A percentile compares a stretch with the other conserved stretches of the same genome.
Conservation (phyloP, 2,329 filamentous ascomycete genomes). For the Colletotrichum gigasporum region DNA sequence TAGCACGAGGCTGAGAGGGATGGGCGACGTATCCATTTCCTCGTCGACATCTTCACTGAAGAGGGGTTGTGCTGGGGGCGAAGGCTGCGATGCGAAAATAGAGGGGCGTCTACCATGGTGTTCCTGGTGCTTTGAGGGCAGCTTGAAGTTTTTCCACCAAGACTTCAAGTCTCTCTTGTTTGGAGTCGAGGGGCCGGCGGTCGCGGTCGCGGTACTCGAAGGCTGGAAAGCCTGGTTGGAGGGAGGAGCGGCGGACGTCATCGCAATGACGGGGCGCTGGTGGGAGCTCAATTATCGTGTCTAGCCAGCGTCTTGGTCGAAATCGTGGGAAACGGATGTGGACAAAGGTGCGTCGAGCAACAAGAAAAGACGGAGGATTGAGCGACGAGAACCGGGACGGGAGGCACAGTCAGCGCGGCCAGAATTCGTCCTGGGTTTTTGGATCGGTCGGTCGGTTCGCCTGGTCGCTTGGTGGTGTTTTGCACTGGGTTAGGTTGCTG, state of each 20-base stretch:
- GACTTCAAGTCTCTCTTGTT: slow-evolving; percentile 89
- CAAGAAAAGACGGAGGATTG: not conserved
- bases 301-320: slow-evolving; percentile 13
- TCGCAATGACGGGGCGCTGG: slow-evolving; percentile 39
- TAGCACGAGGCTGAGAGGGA: slow-evolving; percentile 21
- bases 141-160: slow-evolving; percentile 98
- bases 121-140: slow-evolving; percentile 67
- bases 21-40: slow-evolving; percentile 16
- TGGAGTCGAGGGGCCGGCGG: slow-evolving; percentile 68
- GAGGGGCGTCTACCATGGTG: slow-evolving; percentile 61
- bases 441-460: slow-evolving; percentile 22
- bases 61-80: slow-evolving; percentile 19
- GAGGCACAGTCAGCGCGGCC: slow-evolving; percentile 6
- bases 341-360: slow-evolving; percentile 7
- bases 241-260: slow-evolving; percentile 40
- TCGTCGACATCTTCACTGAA: slow-evolving; percentile 31
- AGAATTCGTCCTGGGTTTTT: slow-evolving; percentile 9
- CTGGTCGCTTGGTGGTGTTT: slow-evolving; percentile 29
- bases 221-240: slow-evolving; percentile 32
- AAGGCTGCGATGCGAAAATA: slow-evolving; percentile 30
- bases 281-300: slow-evolving; percentile 28
- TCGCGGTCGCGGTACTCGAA: slow-evolving; percentile 23
- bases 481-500: slow-evolving; percentile 30
- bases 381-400: not conserved
- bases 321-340: not conserved